Base-by-base conservation (phyloP, 495 filamentous ascomycete genomes). In the Bathelium albidoporum region DNA sequence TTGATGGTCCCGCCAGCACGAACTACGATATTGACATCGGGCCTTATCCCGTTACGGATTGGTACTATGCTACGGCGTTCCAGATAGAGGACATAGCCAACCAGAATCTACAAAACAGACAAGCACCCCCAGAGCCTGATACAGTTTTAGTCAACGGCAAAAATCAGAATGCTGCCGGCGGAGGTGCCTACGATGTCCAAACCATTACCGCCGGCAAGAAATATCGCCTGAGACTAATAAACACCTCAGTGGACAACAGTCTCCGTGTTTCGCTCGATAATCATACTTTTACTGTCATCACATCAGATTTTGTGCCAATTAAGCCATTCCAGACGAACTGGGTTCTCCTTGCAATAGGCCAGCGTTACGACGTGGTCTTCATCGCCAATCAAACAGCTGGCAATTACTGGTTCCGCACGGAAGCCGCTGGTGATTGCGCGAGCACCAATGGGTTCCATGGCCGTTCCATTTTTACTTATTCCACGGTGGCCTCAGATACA, bases 281-380 rank as follows among this genome's bases (percentile, higher is more conserved):
- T 12, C 74, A 76, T 59, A 59, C 62, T 3, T 69, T 76, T 55
- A 63, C 66, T 29, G 67, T 76, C 39, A 74, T 76, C 0, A 65
- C 74, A 10, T 59, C 66, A 16, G 74, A 76, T 60, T 70, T 76
- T 63, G 71, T 76, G 11, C 74, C 74, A 9, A 68, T 76, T 41
- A 59, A 69, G 53, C 64, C 72, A 7, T 69, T 64, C 59, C 67
- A 49, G 1, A 68, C 66, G 4, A 55, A 68, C 36, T 61, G 66
- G 55, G 22, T 76, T 2, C 64, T 70, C 24, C 41, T 75, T 26
- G 69, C 62, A 34, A 73, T 76, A 20, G 72, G 73, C 62, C 72
- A 76, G 61, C 71, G 74, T 2, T 75, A 76, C 70, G 74, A 75
- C 31, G 71, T 76, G 5, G 66, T 76, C 60, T 70, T 76, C 59